Base-by-base conservation (phyloP, 768 basidiomycete genomes). In the Boletus coccyginus region DNA sequence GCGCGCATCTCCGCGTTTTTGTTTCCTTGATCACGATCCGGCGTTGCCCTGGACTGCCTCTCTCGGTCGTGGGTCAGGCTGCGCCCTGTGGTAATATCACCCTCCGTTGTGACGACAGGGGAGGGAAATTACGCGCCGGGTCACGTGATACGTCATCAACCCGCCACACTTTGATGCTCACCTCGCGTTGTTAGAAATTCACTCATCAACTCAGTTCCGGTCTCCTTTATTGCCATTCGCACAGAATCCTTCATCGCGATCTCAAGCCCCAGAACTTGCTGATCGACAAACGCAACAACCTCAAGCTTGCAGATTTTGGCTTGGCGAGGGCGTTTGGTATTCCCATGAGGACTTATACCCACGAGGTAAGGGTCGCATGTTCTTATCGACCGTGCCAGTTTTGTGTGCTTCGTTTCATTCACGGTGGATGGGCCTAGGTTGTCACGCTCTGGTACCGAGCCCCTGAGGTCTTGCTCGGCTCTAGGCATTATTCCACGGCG, bases 401-500 rank as follows among this genome's bases (percentile, higher is more conserved):
- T 31, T 21, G 41, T 42, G 9, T 24, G 17, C 46, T 31, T 45
- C 21, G 11, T 19, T 42, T 72, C 47, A 56, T 58, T 54, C 32
- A 51, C 54, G 45, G 32, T 50, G 40, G 43, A 39, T 47, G 29
- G 19, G 21, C 12, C 5, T 69, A 99, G 97, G 97, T 99, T 46
- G 97, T 99, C 21, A 99, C 97, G 11, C 81, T 99, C 39, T 99
- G 97, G 97, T 99, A 99, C 70, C 92, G 97, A 47, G 93, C 96
- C 6, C 97, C 97, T 4, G 97, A 99, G 72, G 96, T 99, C 48
- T 78, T 99, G 19, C 86, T 99, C 2, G 96, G 96, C 32, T 90
- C 92, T 6, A 86, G 95, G 42, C 94, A 98, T 71, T 99, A 99
- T 75, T 88, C 93, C 16, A 99, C 97, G 3, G 92, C 94, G 3